These are phyloP conservation scores for Dinochytrium kinnereticum DNA, from an alignment of 371 early-diverging fungal species.

Conservation along the genomic window DNA sequence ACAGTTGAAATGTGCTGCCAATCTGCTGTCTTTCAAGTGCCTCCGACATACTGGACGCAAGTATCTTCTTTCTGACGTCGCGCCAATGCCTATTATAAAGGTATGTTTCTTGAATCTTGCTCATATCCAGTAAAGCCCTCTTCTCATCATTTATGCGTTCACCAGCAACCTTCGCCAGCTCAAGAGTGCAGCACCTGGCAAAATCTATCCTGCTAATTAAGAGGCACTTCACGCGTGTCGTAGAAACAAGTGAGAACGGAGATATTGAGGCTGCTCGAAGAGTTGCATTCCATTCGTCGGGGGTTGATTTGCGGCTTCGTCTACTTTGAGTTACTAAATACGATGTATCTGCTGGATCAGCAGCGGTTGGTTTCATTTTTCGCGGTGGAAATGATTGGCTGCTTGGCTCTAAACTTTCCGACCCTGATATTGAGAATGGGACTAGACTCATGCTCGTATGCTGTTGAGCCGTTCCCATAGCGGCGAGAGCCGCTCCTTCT, in stretches of 20 bases:
- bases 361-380: not conserved
- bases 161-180: slow-evolving; percentile 7
- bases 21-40: not conserved
- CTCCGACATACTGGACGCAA: not conserved
- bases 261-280: not conserved
- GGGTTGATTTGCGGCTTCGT: not conserved
- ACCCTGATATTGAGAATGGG: not conserved
- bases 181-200: slow-evolving; percentile 9
- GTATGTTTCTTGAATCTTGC: slow-evolving; percentile 2
- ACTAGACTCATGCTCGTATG: not conserved
- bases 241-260: slow-evolving; percentile 32
- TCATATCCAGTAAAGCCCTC: not conserved
- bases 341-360: not conserved
- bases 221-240: slow-evolving; percentile 22
- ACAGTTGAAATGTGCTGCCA: not conserved
- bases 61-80: not conserved
- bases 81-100: slow-evolving; percentile 3
- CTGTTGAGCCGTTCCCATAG: slow-evolving; percentile 31
- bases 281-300: slow-evolving; percentile 4
- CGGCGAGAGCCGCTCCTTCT: slow-evolving; percentile 36
- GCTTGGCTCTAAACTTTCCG: too few species aligned
- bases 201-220: slow-evolving; percentile 35
- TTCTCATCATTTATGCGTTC: not conserved
- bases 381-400: not conserved
- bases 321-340: not conserved